Evolutionary conservation across 371 early-diverging fungal genomes (phyloP), one percentile per base, ranked within the genome.

Genomic region (Saksenaea oblongispora): DNA sequence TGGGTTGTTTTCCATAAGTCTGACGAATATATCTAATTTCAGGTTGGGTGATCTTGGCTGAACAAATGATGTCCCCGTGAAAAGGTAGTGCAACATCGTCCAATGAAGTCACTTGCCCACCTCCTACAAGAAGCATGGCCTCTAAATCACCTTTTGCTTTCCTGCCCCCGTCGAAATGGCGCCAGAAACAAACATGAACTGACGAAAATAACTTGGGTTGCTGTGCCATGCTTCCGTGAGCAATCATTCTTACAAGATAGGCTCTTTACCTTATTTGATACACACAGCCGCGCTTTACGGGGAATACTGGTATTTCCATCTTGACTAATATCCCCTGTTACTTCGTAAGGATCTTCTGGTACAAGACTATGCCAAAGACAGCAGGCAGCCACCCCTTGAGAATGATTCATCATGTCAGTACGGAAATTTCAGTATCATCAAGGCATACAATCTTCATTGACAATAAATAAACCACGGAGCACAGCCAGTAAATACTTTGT

Each of bases 401-500:
- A 15, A 34, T 54, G 10, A 34, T 55, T 17, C 35, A 7, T 24
- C 55, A 18, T 13, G 14, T 17, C 14, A 41, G 18, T 41, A 17
- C 0, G 14, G 42, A 31, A 31, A 2, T 2, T 7, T 31, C 42
- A n/a, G 18, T 17, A 41, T n/a, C 1, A 41, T 17, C 8, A 14
- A 17, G 4, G 14, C 42, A 41, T 15, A 62, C 62, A 62, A 14
- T 37, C 37, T 17, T 54, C 13, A 17, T 34, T 37, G 2, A 62
- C 41, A 24, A 62, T 54, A n/a, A 15, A 31, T 22, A 34, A 54
- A 7, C 62, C 62, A 22, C 18, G n/a, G 7, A 55, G 27, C 0
- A 62, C 14, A 17, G 62, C 62, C 55, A 54, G 55, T 10, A 36
- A 39, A n/a, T 60, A 60, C 10, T 42, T 39, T 18, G 37, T 58